Evolutionary conservation across 1,139 yeast genomes (phyloP), one percentile per base, ranked within the genome.

Genomic region (Yamadazyma triangularis): DNA sequence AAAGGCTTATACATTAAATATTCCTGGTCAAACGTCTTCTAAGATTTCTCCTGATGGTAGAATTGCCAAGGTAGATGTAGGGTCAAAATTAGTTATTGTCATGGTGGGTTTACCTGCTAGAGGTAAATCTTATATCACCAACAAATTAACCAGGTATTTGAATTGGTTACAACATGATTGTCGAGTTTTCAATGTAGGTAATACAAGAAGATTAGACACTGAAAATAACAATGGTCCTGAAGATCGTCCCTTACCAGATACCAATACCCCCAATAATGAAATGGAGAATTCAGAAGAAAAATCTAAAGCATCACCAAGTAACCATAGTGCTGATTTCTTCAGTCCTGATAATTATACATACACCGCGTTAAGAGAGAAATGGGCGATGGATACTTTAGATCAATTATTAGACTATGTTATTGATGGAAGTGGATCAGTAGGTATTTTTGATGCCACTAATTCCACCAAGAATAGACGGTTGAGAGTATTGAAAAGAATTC

Each of bases 361-460:
- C 15, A 77, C 77, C 10, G 64, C 71, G 18, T 64, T 88, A 30
- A 72, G 97, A 39, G 97, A 91, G 46, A 77, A 82, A 53, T 89
- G 97, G 96, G 98, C 98, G 0, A 80, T 84, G 79, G 96, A 89
- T 43, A 91, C 97, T 0, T 64, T 91, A 36, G 94, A 87, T 39
- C 85, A 83, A 48, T 60, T 91, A 38, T 65, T 91, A 24, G 93
- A 87, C 47, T 89, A 85, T 55, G 74, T 91, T 4, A 57, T 87
- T 32, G 70, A 74, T 16, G 95, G 89, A 0, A 76, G 79, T 20
- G 97, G 97, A 2, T 80, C 89, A 4, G 96, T 89, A 10, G 98
- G 96, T 2, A 87, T 91, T 12, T 81, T 91, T 49, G 98, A 91
- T 58, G 97, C 97, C 1, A 88, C 95, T 4, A 91, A 91, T 54